Evolutionary conservation across 352 stramenopile genomes (phyloP), one percentile per base, ranked within the genome.

Genomic region (Peronospora tabacina): DNA sequence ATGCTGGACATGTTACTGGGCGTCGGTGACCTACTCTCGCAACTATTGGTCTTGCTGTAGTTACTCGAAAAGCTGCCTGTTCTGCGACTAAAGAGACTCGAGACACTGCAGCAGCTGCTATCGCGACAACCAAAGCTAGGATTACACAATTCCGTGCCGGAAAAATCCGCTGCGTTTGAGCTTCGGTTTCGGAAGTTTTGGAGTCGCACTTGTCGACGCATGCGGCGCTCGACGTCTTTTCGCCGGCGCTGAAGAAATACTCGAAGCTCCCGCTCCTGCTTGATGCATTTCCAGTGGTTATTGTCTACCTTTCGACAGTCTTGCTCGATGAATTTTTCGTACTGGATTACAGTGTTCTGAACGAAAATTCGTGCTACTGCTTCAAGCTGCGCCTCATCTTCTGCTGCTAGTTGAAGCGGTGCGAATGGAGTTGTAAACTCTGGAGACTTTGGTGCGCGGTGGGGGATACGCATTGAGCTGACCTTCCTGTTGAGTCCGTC

Each of bases 371-470:
- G 52, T 16, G 74, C 61, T 6, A 82, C 53, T 2, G 41, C 49
- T 36, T 70, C 64, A 7, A 85, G 65, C 20, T 77, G 64, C 12
- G 42, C 41, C 38, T 68, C 58, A 51, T 80, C 69, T 40, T 66
- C 66, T 3, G 48, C 36, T 7, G 62, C 55, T 26, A 85, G 57
- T 22, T 67, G 54, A 1, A 82, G 51, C 6, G 61, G 59, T 7
- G 49, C 46, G 45, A 85, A 85, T 38, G 75, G 75, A 46, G 49
- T 83, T 55, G 58, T 57, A 58, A 72, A 82, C 24, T 66, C 52
- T 1, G 57, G 47, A 19, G 55, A 43, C 35, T 61, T 61, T 7
- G 41, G 7, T 20, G 49, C 22, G 11, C 44, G 56, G 36, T 55
- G 49, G 49, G 65, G 55, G 34, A 62, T 64, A 49, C 49, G 60